These are phyloP conservation scores for Neobulgaria alba DNA, from an alignment of 2,329 filamentous ascomycete species.

Conservation along the genomic window DNA sequence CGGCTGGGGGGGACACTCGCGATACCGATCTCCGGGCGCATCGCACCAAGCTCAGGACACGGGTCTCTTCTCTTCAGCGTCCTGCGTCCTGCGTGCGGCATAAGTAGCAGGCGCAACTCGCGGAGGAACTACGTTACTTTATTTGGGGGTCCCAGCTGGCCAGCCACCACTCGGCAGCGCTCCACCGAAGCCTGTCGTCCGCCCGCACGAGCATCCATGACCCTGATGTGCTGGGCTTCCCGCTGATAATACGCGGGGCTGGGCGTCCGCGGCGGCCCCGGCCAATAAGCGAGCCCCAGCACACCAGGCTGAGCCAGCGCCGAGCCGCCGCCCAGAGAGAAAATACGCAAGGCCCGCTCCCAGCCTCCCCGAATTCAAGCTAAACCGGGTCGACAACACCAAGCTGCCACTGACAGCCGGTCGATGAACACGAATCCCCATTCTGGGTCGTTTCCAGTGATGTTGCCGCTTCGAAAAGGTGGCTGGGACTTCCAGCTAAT, in stretches of 20 bases:
- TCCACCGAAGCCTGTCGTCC: background rate
- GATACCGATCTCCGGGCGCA: too few relatives aligned
- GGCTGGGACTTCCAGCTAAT: constrained; percentile 14
- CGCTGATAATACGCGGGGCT: background rate
- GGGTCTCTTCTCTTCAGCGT: too few relatives aligned
- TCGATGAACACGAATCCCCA: too few relatives aligned
- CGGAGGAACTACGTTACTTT: too few relatives aligned
- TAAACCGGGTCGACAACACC: constrained; percentile 3
- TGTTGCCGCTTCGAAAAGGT: constrained; percentile 2
- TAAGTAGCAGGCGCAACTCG: background rate
- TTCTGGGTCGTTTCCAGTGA: too few relatives aligned
- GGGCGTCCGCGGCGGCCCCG: background rate
- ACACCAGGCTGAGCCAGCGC: constrained; percentile 3
- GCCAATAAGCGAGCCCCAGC: background rate
- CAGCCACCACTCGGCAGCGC: background rate
- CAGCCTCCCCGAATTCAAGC: constrained; percentile 11
- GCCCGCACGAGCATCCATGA: background rate
- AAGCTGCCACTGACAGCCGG: too few relatives aligned
- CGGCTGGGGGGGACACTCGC: too few relatives aligned
- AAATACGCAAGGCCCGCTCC: constrained; percentile 10
- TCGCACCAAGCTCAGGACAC: too few relatives aligned
- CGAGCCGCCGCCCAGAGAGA: background rate
- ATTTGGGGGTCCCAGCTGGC: too few relatives aligned
- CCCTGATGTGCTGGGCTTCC: background rate
- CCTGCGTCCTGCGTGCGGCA: background rate